These are phyloP conservation scores for Chaetomiaceae sp. DNA, from an alignment of 2,329 filamentous ascomycete species.

Conservation along the genomic window DNA sequence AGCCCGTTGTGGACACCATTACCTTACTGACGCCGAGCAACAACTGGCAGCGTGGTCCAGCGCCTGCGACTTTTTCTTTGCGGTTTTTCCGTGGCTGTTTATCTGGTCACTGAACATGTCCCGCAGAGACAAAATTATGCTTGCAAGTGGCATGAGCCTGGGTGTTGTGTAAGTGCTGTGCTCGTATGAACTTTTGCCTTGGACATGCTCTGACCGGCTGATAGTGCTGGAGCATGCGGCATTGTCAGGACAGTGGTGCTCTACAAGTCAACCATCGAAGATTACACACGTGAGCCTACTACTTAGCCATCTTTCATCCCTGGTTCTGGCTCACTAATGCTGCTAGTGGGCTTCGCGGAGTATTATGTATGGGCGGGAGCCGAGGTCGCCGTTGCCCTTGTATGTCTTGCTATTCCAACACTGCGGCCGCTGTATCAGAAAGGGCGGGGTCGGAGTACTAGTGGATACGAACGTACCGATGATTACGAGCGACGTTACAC, in stretches of 20 bases:
- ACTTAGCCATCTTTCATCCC: too few species aligned
- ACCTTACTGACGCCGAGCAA: constrained; percentile 2
- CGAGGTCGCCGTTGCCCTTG: constrained; percentile 37
- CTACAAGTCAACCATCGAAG: constrained; percentile 23
- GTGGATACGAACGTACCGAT: too few species aligned
- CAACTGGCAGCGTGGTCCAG: constrained; percentile 34
- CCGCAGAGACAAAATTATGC: constrained; percentile 41
- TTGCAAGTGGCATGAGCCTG: constrained; percentile 40
- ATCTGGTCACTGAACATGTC: constrained; percentile 44
- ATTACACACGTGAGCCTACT: constrained; percentile 30
- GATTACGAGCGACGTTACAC: too few species aligned
- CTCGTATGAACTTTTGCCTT: neutral
- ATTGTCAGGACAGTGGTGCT: constrained; percentile 32
- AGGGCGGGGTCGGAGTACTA: constrained; percentile 32
- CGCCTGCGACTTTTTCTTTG: constrained; percentile 38
- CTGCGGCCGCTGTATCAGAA: constrained; percentile 38
- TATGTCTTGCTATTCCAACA: constrained; percentile 39
- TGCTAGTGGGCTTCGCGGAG: constrained; percentile 33
- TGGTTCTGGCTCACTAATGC: neutral
- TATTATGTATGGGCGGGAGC: constrained; percentile 38
- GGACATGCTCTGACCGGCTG: constrained; percentile 18
- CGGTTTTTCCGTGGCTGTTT: constrained; percentile 41
- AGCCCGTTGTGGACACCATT: neutral
- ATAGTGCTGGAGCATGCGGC: constrained; percentile 34
- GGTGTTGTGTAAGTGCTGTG: constrained; percentile 36